Evolutionary conservation across 1,284 basidiomycete species (phyloP).

Genomic region (Schizophyllum amplum): DNA sequence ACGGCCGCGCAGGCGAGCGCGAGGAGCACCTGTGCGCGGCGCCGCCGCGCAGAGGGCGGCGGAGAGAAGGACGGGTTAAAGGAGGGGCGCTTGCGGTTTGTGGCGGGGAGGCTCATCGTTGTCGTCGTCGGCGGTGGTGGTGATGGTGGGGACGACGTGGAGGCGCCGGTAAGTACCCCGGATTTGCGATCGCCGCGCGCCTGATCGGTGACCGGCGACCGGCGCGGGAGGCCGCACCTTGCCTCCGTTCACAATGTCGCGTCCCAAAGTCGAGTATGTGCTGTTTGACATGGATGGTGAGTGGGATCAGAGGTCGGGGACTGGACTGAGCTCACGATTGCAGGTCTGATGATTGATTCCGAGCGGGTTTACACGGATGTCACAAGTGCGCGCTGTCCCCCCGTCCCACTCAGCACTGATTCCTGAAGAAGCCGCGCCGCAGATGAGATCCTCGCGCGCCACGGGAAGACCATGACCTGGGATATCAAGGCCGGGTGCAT

Average conservation of each 20-base stretch:
- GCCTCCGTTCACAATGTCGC: background rate
- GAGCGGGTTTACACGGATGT: constrained; percentile 69
- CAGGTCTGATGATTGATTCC: constrained; percentile 63
- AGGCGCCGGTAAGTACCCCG: background rate
- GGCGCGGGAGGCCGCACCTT: background rate
- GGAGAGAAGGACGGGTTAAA: background rate
- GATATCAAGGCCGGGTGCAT: constrained; percentile 77
- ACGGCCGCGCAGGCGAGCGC: background rate
- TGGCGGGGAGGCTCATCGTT: background rate
- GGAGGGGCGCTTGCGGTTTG: background rate
- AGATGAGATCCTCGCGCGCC: constrained; percentile 66
- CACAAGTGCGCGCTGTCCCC: constrained; percentile 44
- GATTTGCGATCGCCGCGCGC: background rate
- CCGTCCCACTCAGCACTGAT: constrained; percentile 3
- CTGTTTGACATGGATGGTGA: constrained; percentile 78
- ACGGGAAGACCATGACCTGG: constrained; percentile 75
- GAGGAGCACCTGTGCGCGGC: background rate
- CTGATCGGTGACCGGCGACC: background rate
- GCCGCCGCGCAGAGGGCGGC: no score
- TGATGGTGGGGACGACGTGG: background rate
- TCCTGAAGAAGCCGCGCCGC: background rate
- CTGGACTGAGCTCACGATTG: background rate
- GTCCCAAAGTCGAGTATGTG: constrained; percentile 51
- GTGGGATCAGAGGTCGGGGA: constrained; percentile 11
- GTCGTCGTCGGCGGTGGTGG: background rate